Conservation (phyloP, 129 eudicot genomes). For the Daucus carota region DNA sequence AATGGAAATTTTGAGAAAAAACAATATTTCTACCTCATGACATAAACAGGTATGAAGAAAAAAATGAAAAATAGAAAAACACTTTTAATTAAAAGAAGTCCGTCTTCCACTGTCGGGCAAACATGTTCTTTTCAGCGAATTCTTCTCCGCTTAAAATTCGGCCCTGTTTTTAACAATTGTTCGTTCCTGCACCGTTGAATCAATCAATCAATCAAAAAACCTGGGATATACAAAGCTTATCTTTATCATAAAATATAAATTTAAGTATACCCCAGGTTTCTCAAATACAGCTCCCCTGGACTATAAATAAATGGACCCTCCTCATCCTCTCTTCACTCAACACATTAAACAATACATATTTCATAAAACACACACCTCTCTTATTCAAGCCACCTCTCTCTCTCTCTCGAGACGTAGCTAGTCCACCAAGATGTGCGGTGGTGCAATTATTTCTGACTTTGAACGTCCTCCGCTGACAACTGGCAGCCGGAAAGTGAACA, state of each 20-base stretch:
- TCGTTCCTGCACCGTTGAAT: neutral
- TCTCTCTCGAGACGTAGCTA: neutral
- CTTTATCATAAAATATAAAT: too few species aligned
- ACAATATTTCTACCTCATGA: too few species aligned
- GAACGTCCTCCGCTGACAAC: conserved; percentile 28
- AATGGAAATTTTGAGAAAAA: too few species aligned
- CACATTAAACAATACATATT: neutral
- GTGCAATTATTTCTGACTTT: conserved; percentile 54
- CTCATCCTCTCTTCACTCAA: neutral
- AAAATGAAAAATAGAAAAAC: too few species aligned
- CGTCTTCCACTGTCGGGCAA: too few species aligned
- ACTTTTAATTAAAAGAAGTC: too few species aligned
- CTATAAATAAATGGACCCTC: neutral
- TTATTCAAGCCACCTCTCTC: too few species aligned
- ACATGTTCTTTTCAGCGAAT: neutral
- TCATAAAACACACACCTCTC: neutral
- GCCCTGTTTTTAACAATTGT: neutral
- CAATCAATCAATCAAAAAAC: neutral
- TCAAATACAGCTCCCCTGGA: neutral
- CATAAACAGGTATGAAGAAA: too few species aligned
- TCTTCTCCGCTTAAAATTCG: neutral
- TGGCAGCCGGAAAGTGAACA: conserved; percentile 29
- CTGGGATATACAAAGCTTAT: too few species aligned
- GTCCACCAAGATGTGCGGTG: conserved; percentile 58
- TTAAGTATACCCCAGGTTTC: neutral